Evolutionary conservation across 192 early-diverging fungal species (phyloP).

Genomic region (Coemansia sp.): DNA sequence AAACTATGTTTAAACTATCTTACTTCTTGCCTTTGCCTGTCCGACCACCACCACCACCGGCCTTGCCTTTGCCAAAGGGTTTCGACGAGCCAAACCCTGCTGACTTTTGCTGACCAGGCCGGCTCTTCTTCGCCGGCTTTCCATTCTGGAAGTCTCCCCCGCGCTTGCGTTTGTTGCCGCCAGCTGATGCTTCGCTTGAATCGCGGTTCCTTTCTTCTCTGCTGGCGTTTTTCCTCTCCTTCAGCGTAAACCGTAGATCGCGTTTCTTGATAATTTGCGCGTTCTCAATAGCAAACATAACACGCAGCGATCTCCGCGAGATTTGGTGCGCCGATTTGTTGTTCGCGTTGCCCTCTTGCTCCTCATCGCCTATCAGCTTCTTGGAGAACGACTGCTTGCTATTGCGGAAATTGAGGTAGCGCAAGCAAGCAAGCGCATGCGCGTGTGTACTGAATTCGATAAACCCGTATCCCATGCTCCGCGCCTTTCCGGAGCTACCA

Average conservation of each 20-base stretch:
- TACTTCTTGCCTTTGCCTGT: background rate
- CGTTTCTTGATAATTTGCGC: slow-evolving; percentile 73
- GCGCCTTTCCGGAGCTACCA: slow-evolving; percentile 60
- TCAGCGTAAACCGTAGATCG: slow-evolving; percentile 44
- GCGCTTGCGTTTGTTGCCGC: slow-evolving; percentile 3
- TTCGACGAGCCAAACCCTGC: background rate
- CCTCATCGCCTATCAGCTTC: slow-evolving; percentile 34
- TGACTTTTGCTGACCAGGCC: slow-evolving; percentile 9
- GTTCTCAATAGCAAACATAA: slow-evolving; percentile 94
- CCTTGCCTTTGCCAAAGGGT: background rate
- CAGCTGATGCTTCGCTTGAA: background rate
- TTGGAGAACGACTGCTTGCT: slow-evolving; percentile 62
- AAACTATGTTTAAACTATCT: background rate
- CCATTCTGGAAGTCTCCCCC: background rate
- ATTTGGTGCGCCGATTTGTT: slow-evolving; percentile 33
- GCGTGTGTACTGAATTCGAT: slow-evolving; percentile 86
- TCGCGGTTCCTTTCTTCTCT: background rate
- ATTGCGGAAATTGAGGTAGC: slow-evolving; percentile 86
- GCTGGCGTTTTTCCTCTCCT: slow-evolving; percentile 4
- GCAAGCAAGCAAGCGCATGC: slow-evolving; percentile 88
- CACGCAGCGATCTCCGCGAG: slow-evolving; percentile 51
- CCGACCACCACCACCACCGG: background rate
- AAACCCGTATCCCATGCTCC: slow-evolving; percentile 90
- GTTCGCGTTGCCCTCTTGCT: slow-evolving; percentile 8
- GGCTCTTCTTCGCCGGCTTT: slow-evolving; percentile 15